Percentiles rank a stretch among this genome's conserved stretches.
Evolutionary conservation across 1,284 basidiomycete genomes (phyloP).

Genomic region (Tremellales sp.): DNA sequence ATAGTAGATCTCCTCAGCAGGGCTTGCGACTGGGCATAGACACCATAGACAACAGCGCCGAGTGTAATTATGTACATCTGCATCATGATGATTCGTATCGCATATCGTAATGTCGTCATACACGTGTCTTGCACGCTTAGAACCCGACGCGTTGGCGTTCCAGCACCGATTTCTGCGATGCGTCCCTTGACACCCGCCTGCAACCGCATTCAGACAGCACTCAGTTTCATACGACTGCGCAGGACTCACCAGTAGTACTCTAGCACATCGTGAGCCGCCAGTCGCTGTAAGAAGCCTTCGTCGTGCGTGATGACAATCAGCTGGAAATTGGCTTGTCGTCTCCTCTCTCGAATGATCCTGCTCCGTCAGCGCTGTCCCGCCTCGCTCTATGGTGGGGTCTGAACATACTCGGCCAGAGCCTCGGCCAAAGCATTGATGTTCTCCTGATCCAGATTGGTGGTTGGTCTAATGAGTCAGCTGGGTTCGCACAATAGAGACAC

Average conservation of each 20-base stretch:
- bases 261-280: conserved; percentile 81
- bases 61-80: background rate
- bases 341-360: conserved; percentile 88
- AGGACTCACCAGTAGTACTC: conserved; percentile 78
- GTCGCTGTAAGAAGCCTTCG: conserved; percentile 56
- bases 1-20: conserved; percentile 60
- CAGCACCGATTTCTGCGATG: conserved; percentile 49
- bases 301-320: conserved; percentile 97
- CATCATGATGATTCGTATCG: background rate
- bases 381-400: conserved; percentile 3
- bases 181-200: conserved; percentile 49
- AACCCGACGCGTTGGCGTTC: conserved; percentile 39
- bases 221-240: background rate
- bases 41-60: background rate
- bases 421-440: conserved; percentile 92
- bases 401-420: conserved; percentile 81
- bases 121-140: conserved; percentile 1
- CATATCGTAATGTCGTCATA: background rate
- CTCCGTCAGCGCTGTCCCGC: conserved; percentile 1
- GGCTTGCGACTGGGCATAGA: conserved; percentile 26
- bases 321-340: conserved; percentile 88
- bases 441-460: conserved; percentile 93
- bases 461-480: conserved; percentile 55
- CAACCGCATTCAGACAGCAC: too few relatives aligned
- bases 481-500: background rate